phyloP scores from a whole-genome alignment of 164 flowering plant species.

The Stephania japonica region DNA sequence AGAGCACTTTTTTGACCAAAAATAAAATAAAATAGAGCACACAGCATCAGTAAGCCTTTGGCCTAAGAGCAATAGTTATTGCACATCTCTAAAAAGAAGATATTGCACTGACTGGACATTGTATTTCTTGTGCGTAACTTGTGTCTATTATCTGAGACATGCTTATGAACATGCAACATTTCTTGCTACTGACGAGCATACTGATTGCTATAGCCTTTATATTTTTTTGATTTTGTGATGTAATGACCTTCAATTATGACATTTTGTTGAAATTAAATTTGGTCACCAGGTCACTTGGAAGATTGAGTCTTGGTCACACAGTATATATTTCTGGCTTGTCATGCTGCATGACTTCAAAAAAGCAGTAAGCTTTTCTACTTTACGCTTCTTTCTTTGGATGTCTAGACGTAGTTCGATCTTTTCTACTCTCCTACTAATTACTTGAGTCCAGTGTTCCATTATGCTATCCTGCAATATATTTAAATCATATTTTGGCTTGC shows the following conservation, averaged over 20 bases:
- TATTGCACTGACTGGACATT: too few species aligned
- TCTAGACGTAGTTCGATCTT: background rate
- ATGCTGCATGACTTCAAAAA: constrained; percentile 43
- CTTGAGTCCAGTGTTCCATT: background rate
- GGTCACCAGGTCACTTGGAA: constrained; percentile 75
- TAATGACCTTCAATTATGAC: background rate
- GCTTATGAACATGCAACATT: background rate
- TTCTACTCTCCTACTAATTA: background rate
- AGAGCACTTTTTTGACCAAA: too few species aligned
- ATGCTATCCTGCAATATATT: constrained; percentile 7
- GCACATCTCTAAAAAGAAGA: too few species aligned
- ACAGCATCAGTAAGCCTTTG: too few species aligned
- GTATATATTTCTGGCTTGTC: constrained; percentile 72
- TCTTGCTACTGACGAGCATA: background rate
- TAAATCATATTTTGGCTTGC: constrained; percentile 17
- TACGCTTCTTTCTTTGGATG: background rate
- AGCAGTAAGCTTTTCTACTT: constrained; percentile 35
- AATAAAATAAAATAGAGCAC: too few species aligned
- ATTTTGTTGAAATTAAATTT: constrained; percentile 3
- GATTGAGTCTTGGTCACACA: constrained; percentile 70
- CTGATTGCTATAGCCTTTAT: too few species aligned
- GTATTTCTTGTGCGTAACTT: too few species aligned
- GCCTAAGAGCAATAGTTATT: too few species aligned
- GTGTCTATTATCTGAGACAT: background rate
- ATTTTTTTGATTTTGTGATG: background rate